These are phyloP conservation scores for Lecanosticta acicola DNA, from an alignment of 2,329 filamentous ascomycete genomes.

Conservation along the genomic window DNA sequence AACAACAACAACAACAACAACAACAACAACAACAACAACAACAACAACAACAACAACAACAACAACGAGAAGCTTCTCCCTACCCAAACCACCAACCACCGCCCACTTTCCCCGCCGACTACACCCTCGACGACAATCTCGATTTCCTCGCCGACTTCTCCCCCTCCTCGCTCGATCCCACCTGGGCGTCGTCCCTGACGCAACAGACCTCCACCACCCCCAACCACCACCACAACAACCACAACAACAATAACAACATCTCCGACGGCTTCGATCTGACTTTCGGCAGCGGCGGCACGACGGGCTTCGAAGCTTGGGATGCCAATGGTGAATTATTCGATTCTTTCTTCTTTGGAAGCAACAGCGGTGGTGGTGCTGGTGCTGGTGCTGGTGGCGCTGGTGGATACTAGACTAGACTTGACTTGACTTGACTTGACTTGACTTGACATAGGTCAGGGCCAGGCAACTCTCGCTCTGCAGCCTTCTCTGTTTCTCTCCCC, in stretches of 20 bases:
- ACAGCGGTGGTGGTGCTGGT: constrained; percentile 13
- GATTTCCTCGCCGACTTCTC: constrained; percentile 52
- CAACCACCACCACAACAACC: constrained; percentile 3
- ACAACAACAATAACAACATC: constrained; percentile 2
- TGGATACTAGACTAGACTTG: too few relatives aligned
- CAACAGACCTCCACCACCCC: constrained; percentile 1
- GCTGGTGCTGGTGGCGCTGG: constrained; percentile 41
- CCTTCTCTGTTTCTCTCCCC: too few relatives aligned
- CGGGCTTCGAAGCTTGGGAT: constrained; percentile 46
- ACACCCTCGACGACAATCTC: constrained; percentile 41
- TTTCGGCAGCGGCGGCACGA: constrained; percentile 36
- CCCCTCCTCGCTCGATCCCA: constrained; percentile 22
- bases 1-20: too few relatives aligned
- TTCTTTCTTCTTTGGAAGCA: constrained; percentile 64
- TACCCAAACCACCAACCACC: constrained; percentile 12
- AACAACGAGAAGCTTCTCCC: constrained; percentile 27
- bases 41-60: constrained; percentile 28
- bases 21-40: constrained; percentile 7
- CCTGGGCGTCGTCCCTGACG: constrained; percentile 15
- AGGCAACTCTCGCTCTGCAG: too few relatives aligned
- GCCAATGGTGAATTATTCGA: constrained; percentile 54
- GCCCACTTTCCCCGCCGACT: constrained; percentile 2
- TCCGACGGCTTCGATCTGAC: constrained; percentile 44
- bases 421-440: too few relatives aligned
- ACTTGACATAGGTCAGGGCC: too few relatives aligned